Evolutionary conservation across 2,329 filamentous ascomycete species (phyloP).

Genomic region (Claviceps fusiformis): DNA sequence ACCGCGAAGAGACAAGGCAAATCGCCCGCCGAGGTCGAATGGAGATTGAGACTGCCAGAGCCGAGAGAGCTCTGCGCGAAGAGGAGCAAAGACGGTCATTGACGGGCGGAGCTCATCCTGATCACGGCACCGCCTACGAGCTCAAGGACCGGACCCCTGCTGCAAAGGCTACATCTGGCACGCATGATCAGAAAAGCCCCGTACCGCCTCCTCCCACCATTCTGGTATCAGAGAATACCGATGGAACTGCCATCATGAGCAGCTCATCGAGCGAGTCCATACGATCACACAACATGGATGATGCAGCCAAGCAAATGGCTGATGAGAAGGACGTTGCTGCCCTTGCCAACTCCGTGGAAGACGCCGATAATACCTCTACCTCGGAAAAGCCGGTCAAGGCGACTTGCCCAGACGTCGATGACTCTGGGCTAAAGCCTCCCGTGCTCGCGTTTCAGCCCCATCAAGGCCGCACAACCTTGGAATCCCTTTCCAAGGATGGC

Average conservation of each 20-base stretch:
- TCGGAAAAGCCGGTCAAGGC: background rate
- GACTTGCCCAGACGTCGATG: background rate
- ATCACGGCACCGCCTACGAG: background rate
- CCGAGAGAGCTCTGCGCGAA: slow-evolving; percentile 8
- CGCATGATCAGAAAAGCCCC: background rate
- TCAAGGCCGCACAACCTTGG: slow-evolving; percentile 30
- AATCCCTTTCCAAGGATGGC: slow-evolving; percentile 29
- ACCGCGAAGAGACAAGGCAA: slow-evolving; percentile 47
- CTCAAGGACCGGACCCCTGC: background rate
- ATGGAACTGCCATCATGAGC: slow-evolving; percentile 4
- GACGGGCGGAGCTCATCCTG: background rate
- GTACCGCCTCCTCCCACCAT: slow-evolving; percentile 7
- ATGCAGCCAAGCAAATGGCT: background rate
- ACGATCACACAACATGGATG: background rate
- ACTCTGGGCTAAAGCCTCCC: background rate
- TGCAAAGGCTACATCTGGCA: too few species aligned
- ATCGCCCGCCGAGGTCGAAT: slow-evolving; percentile 43
- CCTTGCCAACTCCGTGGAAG: background rate
- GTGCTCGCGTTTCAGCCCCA: slow-evolving; percentile 5
- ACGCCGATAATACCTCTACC: background rate
- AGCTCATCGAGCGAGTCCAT: slow-evolving; percentile 3
- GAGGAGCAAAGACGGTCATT: slow-evolving; percentile 3
- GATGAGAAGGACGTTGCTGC: background rate
- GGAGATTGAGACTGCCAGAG: slow-evolving; percentile 9
- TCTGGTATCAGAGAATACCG: slow-evolving; percentile 8